These are phyloP conservation scores for Yamadazyma sp. DNA, from an alignment of 1,139 yeast species.

Conservation along the genomic window DNA sequence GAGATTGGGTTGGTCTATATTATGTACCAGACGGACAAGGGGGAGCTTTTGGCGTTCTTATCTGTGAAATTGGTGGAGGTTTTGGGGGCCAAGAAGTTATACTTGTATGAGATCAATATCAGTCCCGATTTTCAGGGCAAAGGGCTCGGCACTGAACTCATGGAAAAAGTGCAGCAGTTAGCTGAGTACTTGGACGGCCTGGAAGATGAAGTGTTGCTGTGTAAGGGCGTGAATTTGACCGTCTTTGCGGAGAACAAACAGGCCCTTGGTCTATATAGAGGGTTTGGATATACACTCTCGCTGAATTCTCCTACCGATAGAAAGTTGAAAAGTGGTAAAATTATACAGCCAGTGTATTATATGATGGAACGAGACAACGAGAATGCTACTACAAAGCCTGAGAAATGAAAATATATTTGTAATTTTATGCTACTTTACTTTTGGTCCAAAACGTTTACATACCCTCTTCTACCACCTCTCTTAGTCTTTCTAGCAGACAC, in stretches of 20 bases:
- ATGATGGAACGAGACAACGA: slow-evolving; percentile 11
- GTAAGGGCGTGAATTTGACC: slow-evolving; percentile 42
- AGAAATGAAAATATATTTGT: no score
- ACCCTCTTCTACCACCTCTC: slow-evolving; percentile 70
- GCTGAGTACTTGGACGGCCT: slow-evolving; percentile 17
- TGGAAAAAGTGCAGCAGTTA: slow-evolving; percentile 29
- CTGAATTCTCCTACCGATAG: slow-evolving; percentile 47
- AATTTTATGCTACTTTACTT: not conserved
- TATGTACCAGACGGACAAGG: slow-evolving; percentile 16
- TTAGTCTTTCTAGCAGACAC: slow-evolving; percentile 51
- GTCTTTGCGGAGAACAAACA: slow-evolving; percentile 48
- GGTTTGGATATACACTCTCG: slow-evolving; percentile 37
- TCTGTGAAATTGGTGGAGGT: slow-evolving; percentile 41
- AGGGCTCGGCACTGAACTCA: slow-evolving; percentile 34
- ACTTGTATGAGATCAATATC: slow-evolving; percentile 57
- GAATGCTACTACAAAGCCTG: not conserved
- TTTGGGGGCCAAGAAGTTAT: slow-evolving; percentile 35
- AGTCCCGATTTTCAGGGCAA: slow-evolving; percentile 25
- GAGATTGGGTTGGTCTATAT: slow-evolving; percentile 46
- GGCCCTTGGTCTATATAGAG: slow-evolving; percentile 46
- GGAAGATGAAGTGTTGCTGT: slow-evolving; percentile 4
- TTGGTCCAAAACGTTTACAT: slow-evolving; percentile 70
- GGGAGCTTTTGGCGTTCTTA: slow-evolving; percentile 37
- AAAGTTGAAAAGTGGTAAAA: slow-evolving; percentile 36
- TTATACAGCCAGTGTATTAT: slow-evolving; percentile 33